Evolutionary conservation across 2,329 filamentous ascomycete species (phyloP).

Genomic region (Graphiopsis chlorocephala): DNA sequence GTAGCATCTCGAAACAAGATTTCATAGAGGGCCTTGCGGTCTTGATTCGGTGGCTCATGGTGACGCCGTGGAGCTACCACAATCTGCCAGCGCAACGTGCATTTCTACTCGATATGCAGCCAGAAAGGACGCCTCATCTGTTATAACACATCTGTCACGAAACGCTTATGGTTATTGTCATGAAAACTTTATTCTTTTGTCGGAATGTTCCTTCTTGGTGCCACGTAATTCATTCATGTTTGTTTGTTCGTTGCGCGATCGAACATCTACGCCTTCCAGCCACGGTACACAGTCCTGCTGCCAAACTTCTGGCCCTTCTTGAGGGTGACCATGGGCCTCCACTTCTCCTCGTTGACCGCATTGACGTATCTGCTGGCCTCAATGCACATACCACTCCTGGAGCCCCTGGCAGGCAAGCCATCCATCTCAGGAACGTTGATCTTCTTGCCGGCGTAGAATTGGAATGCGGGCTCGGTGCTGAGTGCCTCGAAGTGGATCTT

Average conservation of each 20-base stretch:
- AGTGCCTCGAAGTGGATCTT: constrained; percentile 80
- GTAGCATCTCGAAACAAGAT: neutral
- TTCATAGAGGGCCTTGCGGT: neutral
- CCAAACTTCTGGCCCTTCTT: constrained; percentile 86
- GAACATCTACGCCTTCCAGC: constrained; percentile 62
- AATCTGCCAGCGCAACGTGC: neutral
- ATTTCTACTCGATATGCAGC: neutral
- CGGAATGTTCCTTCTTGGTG: neutral
- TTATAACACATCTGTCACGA: neutral
- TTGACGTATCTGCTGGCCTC: constrained; percentile 92
- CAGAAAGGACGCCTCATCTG: neutral
- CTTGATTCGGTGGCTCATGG: neutral
- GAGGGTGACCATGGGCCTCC: constrained; percentile 74
- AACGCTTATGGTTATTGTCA: neutral
- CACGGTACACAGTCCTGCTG: constrained; percentile 75
- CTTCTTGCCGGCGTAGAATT: constrained; percentile 90
- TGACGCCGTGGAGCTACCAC: neutral
- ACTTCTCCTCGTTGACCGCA: constrained; percentile 76
- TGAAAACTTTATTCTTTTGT: neutral
- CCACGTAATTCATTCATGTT: neutral
- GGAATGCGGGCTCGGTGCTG: constrained; percentile 93
- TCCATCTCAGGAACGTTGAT: constrained; percentile 67
- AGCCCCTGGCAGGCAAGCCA: constrained; percentile 59
- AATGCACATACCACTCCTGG: constrained; percentile 80
- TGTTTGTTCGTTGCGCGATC: neutral